Evolutionary conservation across 768 basidiomycete species (phyloP).

Genomic region (Strobilomyces echinocephalus): DNA sequence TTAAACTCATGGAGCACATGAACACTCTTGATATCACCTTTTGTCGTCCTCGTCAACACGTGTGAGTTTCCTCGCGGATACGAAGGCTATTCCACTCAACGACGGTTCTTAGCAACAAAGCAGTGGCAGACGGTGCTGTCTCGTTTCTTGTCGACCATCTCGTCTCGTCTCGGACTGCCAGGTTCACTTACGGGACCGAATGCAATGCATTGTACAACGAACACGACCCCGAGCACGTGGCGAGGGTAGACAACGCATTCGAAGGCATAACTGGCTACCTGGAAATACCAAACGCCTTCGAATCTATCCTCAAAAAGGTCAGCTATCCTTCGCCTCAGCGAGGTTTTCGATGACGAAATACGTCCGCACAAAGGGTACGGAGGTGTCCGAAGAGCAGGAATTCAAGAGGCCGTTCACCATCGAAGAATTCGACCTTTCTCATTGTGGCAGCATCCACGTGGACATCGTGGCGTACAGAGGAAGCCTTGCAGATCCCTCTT

Average conservation of each 20-base stretch:
- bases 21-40: constrained; percentile 3
- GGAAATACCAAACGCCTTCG: constrained; percentile 9
- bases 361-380: background rate
- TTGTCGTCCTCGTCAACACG: constrained; percentile 12
- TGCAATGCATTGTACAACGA: constrained; percentile 12
- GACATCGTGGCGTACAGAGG: constrained; percentile 16
- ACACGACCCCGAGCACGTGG: constrained; percentile 5
- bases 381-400: constrained; percentile 13
- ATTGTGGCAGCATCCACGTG: constrained; percentile 12
- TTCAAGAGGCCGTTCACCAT: constrained; percentile 13
- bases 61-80: constrained; percentile 3
- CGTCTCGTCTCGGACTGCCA: constrained; percentile 9
- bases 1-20: constrained; percentile 12
- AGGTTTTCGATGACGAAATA: background rate
- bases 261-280: constrained; percentile 8
- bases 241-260: constrained; percentile 3
- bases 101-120: constrained; percentile 6
- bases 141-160: constrained; percentile 10
- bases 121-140: constrained; percentile 14
- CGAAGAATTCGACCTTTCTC: constrained; percentile 13
- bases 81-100: background rate
- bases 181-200: constrained; percentile 13
- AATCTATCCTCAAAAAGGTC: constrained; percentile 11
- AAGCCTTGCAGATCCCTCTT: background rate
- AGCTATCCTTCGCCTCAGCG: background rate